Evolutionary conservation across 805 yeast genomes (phyloP).

Genomic region (Metschnikowia hibisci): DNA sequence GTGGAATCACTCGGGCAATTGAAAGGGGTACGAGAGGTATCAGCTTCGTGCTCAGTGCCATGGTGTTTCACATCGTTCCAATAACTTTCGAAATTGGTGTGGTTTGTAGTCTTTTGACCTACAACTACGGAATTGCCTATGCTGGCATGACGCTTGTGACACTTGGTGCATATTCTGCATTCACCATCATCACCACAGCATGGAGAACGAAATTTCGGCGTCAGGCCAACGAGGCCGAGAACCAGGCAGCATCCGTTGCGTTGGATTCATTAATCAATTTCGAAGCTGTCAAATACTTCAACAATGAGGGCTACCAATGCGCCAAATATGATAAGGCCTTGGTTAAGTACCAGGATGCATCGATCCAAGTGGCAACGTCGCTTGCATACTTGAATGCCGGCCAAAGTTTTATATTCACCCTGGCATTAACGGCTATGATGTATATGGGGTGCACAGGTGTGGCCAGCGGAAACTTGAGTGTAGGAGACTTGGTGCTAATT

Average conservation of each 20-base stretch:
- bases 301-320: slow-evolving; percentile 80
- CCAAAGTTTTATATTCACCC: slow-evolving; percentile 74
- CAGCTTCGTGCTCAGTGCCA: slow-evolving; percentile 84
- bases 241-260: slow-evolving; percentile 92
- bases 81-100: slow-evolving; percentile 87
- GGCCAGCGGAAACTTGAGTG: slow-evolving; percentile 74
- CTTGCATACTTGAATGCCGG: slow-evolving; percentile 76
- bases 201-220: slow-evolving; percentile 95
- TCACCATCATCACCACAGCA: slow-evolving; percentile 88
- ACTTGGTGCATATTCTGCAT: slow-evolving; percentile 82
- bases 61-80: slow-evolving; percentile 97
- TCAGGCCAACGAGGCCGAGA: slow-evolving; percentile 85
- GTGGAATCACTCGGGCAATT: slow-evolving; percentile 93
- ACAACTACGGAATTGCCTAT: slow-evolving; percentile 83
- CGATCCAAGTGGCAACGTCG: slow-evolving; percentile 80
- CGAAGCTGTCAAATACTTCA: slow-evolving; percentile 92
- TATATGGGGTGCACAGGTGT: slow-evolving; percentile 96
- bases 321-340: slow-evolving; percentile 75
- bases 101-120: slow-evolving; percentile 90
- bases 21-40: slow-evolving; percentile 98
- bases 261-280: slow-evolving; percentile 89
- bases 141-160: slow-evolving; percentile 87
- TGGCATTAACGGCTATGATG: slow-evolving; percentile 96
- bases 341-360: slow-evolving; percentile 66
- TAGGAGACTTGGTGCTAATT: slow-evolving; percentile 91